Conservation (phyloP, 202 grass and related monocot species). For the Cymbopogon flexuosus region DNA sequence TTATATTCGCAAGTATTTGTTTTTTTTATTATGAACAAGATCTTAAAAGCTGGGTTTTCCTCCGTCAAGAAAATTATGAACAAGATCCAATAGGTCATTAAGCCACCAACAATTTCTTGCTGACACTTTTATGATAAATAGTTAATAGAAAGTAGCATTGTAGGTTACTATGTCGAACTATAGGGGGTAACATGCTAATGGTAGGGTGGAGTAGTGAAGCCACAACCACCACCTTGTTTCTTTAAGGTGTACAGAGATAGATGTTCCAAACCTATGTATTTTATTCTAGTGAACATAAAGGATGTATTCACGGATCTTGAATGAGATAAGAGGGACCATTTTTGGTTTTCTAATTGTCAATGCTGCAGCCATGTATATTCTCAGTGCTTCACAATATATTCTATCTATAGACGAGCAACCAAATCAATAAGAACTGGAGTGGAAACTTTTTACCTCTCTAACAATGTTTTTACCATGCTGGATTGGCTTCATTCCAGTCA, state of each 20-base stretch:
- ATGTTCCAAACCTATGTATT: neutral
- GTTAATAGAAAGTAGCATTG: neutral
- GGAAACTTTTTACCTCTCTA: constrained; percentile 59
- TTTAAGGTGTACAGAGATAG: neutral
- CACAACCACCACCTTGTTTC: neutral
- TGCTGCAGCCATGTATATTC: neutral
- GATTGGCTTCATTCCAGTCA: constrained; percentile 85
- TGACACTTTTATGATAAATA: neutral
- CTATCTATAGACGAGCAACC: neutral
- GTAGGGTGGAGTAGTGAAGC: neutral
- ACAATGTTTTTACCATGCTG: constrained; percentile 92
- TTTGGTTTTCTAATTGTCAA: neutral
- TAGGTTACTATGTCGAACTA: neutral
- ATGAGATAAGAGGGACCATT: neutral
- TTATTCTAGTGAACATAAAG: neutral
- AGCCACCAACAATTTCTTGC: neutral
- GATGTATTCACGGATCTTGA: neutral
- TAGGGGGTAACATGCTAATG: neutral
- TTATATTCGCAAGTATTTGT: neutral
- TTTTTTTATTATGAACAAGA: too few species aligned
- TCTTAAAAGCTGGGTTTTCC: too few species aligned
- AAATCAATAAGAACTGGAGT: neutral
- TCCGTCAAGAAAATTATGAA: too few species aligned
- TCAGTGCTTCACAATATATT: neutral
- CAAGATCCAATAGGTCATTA: neutral